These are phyloP conservation scores for Lasiosphaeria ovina DNA, from an alignment of 495 filamentous ascomycete genomes.

Conservation along the genomic window DNA sequence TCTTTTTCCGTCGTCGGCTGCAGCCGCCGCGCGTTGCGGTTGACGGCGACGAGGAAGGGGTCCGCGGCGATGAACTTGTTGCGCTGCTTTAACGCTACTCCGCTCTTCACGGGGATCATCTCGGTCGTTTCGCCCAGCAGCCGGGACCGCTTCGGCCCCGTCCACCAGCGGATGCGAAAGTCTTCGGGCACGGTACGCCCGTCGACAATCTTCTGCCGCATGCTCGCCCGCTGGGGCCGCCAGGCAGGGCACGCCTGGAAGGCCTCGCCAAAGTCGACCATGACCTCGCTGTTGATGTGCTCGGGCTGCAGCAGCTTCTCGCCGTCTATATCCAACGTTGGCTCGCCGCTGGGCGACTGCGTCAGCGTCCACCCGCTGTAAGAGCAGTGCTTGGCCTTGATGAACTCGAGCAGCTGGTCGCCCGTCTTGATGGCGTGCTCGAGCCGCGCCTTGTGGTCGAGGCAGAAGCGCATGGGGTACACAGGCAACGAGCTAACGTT, in stretches of 20 bases:
- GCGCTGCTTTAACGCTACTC: slow-evolving; percentile 19
- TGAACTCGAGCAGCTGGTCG: slow-evolving; percentile 31
- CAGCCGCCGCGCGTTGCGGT: slow-evolving; percentile 18
- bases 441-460: slow-evolving; percentile 21
- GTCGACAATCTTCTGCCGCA: slow-evolving; percentile 12
- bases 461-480: slow-evolving; percentile 53
- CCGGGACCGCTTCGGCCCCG: slow-evolving; percentile 11
- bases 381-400: slow-evolving; percentile 46
- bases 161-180: slow-evolving; percentile 17
- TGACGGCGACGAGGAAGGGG: slow-evolving; percentile 28
- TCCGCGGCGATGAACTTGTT: slow-evolving; percentile 20
- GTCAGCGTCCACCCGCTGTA: slow-evolving; percentile 45
- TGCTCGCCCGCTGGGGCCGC: slow-evolving; percentile 18
- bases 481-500: slow-evolving; percentile 53
- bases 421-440: slow-evolving; percentile 23
- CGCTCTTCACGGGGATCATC: slow-evolving; percentile 31
- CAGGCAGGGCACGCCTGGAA: slow-evolving; percentile 36
- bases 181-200: neutral
- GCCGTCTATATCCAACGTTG: slow-evolving; percentile 7
- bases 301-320: slow-evolving; percentile 16
- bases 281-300: slow-evolving; percentile 46
- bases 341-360: slow-evolving; percentile 21
- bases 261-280: slow-evolving; percentile 49
- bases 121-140: slow-evolving; percentile 23
- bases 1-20: slow-evolving; percentile 6